Base-by-base conservation (phyloP, 108 stramenopile species). In the Skeletonema costatum region DNA sequence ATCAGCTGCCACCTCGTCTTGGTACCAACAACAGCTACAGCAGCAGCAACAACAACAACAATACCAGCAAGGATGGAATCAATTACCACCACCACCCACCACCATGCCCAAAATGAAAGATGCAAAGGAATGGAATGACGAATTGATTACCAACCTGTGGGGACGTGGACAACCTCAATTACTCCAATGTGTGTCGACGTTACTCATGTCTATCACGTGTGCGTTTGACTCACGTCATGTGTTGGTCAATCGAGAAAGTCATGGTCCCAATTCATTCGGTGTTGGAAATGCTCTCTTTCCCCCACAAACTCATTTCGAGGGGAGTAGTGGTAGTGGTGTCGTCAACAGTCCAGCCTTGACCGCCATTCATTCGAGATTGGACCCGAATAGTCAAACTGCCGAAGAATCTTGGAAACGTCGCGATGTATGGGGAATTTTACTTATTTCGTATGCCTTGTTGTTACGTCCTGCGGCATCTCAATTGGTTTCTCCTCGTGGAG, bases 371-470 rank as follows among this genome's bases (percentile, higher is more conserved):
- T 41, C 66, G 30, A 58, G 83, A 36, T 73, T 93, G 17, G 85
- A 86, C 50, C 80, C 78, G 6, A 56, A 78, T 6, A 78, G 64
- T 48, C 67, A 79, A 32, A 78, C 70, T 33, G 68, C 62, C 19
- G 81, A 84, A 17, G 60, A 77, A 25, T 61, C 66, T 19, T 93
- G 92, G 92, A 76, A 80, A 69, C 84, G 92, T 12, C 77, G 59
- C 9, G 92, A 96, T 76, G 75, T 96, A 32, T 87, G 85, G 66
- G 95, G 92, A 31, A 16, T 93, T n/a, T 65, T 96, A 53, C 50
- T 83, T 5, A 74, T 87, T 56, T 74, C 89, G 16, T 93, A 85
- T 70, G 90, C 87, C 5, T 66, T 93, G 9, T 62, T 91, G 50
- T 74, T 96, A 29, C 87, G 85, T 10, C 73, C 84, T 14, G 63